phyloP scores from a whole-genome alignment of 2,329 filamentous ascomycete species.

The Nemania sp. region DNA sequence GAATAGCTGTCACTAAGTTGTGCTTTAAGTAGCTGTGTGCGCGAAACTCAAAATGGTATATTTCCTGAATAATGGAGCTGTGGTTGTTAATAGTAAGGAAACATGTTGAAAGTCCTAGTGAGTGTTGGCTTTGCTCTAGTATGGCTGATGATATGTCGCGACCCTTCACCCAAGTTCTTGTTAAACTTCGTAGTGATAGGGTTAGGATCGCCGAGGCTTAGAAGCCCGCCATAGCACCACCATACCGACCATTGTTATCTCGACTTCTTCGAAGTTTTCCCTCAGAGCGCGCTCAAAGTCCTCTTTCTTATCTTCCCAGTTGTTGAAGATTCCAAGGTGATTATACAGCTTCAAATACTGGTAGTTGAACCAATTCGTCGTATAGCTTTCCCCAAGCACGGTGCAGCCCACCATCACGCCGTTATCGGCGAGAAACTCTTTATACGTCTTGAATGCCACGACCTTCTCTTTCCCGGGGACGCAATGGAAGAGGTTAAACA shows the following conservation, averaged over 20 bases:
- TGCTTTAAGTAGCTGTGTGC: not conserved
- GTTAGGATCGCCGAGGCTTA: conserved; percentile 15
- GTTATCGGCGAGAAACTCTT: conserved; percentile 40
- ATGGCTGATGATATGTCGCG: too few species aligned
- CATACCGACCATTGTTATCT: conserved; percentile 46
- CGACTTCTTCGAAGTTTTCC: conserved; percentile 45
- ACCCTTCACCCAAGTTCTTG: not conserved
- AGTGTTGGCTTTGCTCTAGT: too few species aligned
- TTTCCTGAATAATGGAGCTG: too few species aligned
- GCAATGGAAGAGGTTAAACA: conserved; percentile 51
- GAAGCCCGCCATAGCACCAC: conserved; percentile 45
- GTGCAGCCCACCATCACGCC: conserved; percentile 47
- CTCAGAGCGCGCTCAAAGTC: conserved; percentile 42
- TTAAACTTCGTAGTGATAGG: not conserved
- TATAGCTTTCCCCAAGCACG: conserved; percentile 41
- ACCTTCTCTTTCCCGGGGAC: conserved; percentile 43
- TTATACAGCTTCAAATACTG: conserved; percentile 44
- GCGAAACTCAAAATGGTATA: not conserved
- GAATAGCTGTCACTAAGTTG: not conserved
- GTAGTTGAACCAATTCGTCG: conserved; percentile 34
- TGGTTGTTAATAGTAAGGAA: too few species aligned
- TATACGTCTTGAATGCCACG: conserved; percentile 40
- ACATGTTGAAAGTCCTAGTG: too few species aligned
- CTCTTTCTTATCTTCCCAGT: conserved; percentile 44
- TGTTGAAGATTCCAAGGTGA: conserved; percentile 44